Conservation (phyloP, 306 rosid genomes). For the Dalbergia cultrata region DNA sequence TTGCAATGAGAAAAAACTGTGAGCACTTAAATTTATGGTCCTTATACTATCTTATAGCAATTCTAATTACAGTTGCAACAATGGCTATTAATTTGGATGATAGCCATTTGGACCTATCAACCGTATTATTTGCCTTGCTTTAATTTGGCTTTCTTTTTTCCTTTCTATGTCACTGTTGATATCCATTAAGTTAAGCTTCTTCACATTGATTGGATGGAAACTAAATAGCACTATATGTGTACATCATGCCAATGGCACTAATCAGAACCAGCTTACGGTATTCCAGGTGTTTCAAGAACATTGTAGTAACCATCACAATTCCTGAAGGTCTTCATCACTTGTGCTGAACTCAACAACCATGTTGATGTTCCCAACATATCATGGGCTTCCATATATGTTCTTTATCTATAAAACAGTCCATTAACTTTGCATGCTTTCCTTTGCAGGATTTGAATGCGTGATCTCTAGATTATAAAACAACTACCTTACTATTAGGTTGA, state of each 20-base stretch:
- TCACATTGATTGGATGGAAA: constrained; percentile 45
- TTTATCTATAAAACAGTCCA: constrained; percentile 13
- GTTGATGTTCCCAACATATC: constrained; percentile 43
- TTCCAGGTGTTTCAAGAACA: constrained; percentile 40
- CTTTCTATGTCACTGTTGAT: constrained; percentile 2
- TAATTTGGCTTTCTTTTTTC: background rate
- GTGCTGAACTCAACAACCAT: background rate
- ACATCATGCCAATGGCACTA: constrained; percentile 17
- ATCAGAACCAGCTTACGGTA: constrained; percentile 3
- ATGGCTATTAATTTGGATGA: background rate
- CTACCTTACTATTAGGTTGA: too few relatives aligned
- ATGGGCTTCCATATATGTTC: constrained; percentile 32
- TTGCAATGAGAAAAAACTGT: background rate
- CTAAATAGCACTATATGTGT: constrained; percentile 34
- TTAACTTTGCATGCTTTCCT: background rate
- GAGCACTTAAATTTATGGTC: background rate
- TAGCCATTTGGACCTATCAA: background rate
- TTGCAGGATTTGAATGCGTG: background rate
- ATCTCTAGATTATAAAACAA: too few relatives aligned
- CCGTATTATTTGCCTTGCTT: background rate
- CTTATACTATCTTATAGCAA: background rate
- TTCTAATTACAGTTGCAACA: background rate
- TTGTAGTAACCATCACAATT: constrained; percentile 30
- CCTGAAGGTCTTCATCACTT: constrained; percentile 38
- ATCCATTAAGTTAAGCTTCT: background rate